Evolutionary conservation across 1,139 yeast species (phyloP).

Genomic region (Protomyces inundatus): DNA sequence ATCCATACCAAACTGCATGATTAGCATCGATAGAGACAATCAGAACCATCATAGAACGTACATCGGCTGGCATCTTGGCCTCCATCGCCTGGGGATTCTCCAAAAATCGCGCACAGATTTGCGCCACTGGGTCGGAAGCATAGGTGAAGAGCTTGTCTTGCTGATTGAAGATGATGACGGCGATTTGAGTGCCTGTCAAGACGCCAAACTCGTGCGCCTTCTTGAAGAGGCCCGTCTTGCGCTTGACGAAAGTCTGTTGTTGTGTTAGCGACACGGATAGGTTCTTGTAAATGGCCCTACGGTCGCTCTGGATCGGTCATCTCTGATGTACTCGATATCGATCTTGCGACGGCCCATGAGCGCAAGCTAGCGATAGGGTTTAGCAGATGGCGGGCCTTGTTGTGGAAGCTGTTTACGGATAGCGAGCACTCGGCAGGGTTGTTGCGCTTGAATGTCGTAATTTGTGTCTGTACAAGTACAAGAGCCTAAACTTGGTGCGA

Average conservation of each 20-base stretch:
- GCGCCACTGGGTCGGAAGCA: slow-evolving; percentile 18
- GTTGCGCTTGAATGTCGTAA: too few relatives aligned
- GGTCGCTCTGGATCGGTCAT: slow-evolving; percentile 71
- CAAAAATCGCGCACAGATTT: slow-evolving; percentile 6
- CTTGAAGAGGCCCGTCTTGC: slow-evolving; percentile 91
- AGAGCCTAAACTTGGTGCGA: too few relatives aligned
- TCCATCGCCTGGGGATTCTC: slow-evolving; percentile 3
- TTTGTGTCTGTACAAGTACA: too few relatives aligned
- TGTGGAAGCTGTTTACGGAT: too few relatives aligned
- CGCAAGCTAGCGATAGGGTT: too few relatives aligned
- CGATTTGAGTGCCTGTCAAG: slow-evolving; percentile 85
- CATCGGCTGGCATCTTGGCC: slow-evolving; percentile 14
- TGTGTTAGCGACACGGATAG: neutral
- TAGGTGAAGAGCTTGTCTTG: slow-evolving; percentile 60
- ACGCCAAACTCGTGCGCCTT: slow-evolving; percentile 94
- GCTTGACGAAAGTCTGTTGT: slow-evolving; percentile 71
- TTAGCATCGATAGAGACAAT: neutral
- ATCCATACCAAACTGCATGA: slow-evolving; percentile 5
- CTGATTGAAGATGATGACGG: slow-evolving; percentile 82
- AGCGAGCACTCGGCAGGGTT: too few relatives aligned
- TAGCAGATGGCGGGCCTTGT: too few relatives aligned
- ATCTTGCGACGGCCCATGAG: slow-evolving; percentile 94
- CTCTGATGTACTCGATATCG: slow-evolving; percentile 83
- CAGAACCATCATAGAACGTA: neutral
- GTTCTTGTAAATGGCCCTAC: neutral